These are phyloP conservation scores for Luffa acutangula DNA, from an alignment of 306 rosid genomes.

Conservation along the genomic window DNA sequence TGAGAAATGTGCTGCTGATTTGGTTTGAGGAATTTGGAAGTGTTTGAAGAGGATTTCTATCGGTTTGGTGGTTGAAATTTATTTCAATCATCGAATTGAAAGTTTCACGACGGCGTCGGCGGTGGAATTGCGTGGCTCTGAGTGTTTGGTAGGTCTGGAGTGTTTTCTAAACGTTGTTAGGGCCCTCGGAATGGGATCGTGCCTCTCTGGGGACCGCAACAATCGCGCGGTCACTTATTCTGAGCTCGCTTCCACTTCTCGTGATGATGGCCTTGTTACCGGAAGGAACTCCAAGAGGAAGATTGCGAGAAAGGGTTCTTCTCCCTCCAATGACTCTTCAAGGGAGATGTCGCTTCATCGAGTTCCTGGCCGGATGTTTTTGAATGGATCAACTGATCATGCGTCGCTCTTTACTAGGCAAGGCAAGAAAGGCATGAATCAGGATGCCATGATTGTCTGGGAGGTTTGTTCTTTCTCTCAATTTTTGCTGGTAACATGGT, in stretches of 20 bases:
- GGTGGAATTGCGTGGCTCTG: constrained; percentile 45
- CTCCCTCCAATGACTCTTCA: constrained; percentile 8
- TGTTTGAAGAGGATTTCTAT: not conserved
- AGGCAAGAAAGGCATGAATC: constrained; percentile 68
- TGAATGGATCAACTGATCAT: constrained; percentile 46
- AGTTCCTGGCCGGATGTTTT: constrained; percentile 48
- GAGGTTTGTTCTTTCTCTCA: constrained; percentile 42
- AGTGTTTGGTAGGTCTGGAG: constrained; percentile 65
- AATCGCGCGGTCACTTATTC: constrained; percentile 26
- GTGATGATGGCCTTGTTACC: constrained; percentile 17
- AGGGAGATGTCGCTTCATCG: constrained; percentile 40
- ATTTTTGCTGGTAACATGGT: not conserved
- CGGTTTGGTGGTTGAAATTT: not conserved
- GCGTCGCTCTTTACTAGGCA: constrained; percentile 56
- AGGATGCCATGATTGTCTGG: constrained; percentile 90
- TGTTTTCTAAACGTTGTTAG: constrained; percentile 73
- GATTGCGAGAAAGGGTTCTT: constrained; percentile 15
- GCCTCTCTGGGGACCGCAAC: constrained; percentile 21
- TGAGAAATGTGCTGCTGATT: not conserved
- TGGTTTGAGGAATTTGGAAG: not conserved
- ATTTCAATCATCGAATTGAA: not conserved
- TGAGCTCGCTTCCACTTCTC: constrained; percentile 19
- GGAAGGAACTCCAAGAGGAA: constrained; percentile 24
- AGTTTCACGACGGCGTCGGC: constrained; percentile 39
- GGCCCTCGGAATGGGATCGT: constrained; percentile 92